Evolutionary conservation across 176 grass and related monocot species (phyloP).

Genomic region (Elymus sibiricus): DNA sequence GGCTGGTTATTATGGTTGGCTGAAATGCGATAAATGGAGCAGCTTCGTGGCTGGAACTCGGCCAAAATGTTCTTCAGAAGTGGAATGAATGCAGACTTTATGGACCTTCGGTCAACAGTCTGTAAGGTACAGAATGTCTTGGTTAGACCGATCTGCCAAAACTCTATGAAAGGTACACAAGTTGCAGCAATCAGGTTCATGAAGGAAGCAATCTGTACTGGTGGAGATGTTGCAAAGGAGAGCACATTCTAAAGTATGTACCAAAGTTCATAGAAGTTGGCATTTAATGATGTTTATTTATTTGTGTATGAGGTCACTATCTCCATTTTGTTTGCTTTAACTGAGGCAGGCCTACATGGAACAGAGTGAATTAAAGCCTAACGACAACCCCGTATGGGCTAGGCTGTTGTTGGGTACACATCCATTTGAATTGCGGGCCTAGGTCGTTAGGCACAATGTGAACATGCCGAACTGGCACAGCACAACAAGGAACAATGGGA

Average conservation of each 20-base stretch:
- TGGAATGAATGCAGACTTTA: not conserved
- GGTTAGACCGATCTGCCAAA: not conserved
- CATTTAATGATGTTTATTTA: too few relatives aligned
- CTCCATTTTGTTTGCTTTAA: too few relatives aligned
- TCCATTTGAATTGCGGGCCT: too few relatives aligned
- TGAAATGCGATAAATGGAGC: slow-evolving; percentile 38
- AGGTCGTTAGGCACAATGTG: too few relatives aligned
- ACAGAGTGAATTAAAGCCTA: too few relatives aligned
- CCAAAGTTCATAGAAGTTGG: too few relatives aligned
- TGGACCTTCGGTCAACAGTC: slow-evolving; percentile 11
- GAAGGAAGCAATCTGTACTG: slow-evolving; percentile 11
- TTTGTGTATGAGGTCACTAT: too few relatives aligned
- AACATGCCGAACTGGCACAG: too few relatives aligned
- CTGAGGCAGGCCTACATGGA: too few relatives aligned
- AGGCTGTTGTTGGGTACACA: too few relatives aligned
- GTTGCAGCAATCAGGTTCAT: not conserved
- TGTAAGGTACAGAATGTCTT: not conserved
- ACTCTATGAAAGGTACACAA: not conserved
- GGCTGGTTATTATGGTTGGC: slow-evolving; percentile 45
- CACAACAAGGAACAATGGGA: too few relatives aligned
- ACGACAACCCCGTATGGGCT: too few relatives aligned
- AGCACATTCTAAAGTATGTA: slow-evolving; percentile 15
- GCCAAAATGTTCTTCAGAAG: not conserved
- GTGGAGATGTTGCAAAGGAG: slow-evolving; percentile 15
- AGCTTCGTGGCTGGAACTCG: slow-evolving; percentile 33